A percentile compares a stretch with the other conserved stretches of the same genome.
phyloP scores from a whole-genome alignment of 1,139 yeast species.

The Chernovozyma sophiae-reginae region DNA sequence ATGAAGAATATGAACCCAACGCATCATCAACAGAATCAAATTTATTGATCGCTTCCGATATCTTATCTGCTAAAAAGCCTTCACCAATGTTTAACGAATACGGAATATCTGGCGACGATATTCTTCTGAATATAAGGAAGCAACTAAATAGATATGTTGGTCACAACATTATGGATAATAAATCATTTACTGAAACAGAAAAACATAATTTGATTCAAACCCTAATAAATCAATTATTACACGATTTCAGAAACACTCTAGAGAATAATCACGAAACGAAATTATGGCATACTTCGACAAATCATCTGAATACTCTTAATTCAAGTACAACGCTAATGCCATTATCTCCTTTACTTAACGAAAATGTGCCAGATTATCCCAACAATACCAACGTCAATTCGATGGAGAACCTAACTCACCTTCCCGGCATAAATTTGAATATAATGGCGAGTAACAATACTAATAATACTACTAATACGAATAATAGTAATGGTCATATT shows the following conservation, averaged over 20 bases:
- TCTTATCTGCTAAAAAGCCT: neutral
- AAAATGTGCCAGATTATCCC: conserved; percentile 24
- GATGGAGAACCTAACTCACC: conserved; percentile 6
- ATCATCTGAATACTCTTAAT: conserved; percentile 9
- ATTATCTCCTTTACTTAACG: conserved; percentile 35
- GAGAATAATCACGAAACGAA: conserved; percentile 11
- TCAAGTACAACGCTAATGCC: conserved; percentile 26
- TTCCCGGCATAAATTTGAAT: conserved; percentile 16
- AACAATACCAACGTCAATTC: conserved; percentile 11
- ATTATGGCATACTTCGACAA: conserved; percentile 14
- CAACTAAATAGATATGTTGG: conserved; percentile 17
- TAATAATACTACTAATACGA: conserved; percentile 4
- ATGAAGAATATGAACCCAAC: neutral
- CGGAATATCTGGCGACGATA: neutral
- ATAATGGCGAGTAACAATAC: conserved; percentile 8
- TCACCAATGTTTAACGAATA: neutral
- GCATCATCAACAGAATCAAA: no score
- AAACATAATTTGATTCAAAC: conserved; percentile 20
- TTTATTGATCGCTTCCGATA: neutral
- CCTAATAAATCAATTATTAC: conserved; percentile 21
- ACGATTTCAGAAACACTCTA: conserved; percentile 17
- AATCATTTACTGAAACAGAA: conserved; percentile 13
- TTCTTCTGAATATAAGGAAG: conserved; percentile 12
- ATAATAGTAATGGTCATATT: neutral
- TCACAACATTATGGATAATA: conserved; percentile 15